Base-by-base conservation (phyloP, 1,284 basidiomycete species). In the Boletus nobilissimus region DNA sequence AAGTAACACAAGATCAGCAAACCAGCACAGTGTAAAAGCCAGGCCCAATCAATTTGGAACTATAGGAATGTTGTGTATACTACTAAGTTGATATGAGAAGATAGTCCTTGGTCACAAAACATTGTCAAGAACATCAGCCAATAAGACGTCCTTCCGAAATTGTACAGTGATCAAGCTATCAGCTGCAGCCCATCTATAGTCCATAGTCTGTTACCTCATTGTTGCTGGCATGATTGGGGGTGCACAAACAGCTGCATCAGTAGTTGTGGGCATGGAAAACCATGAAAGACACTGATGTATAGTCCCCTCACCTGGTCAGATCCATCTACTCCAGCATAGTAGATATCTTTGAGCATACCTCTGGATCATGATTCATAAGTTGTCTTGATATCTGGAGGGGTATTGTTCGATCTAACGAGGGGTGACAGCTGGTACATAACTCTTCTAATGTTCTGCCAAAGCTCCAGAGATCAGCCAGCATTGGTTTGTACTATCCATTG, bases 401-500 rank as follows among this genome's bases (percentile, higher is more conserved):
- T 2, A 0, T 34, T 7, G 32, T 26, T 14, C 43, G 9, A 39
- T 68, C 65, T 14, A 3, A 26, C 5, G 70, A 72, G 3, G 66
- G 16, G 26, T 2, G 14, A 18, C 67, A 78, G 8, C 57, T 3
- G 8, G 5, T 1, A 34, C 64, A 62, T 8, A 76, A 9, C 3
- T 70, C 66, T 40, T 72, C 54, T 13, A 74, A n/a, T 5, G 40
- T 74, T 14, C 38, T 74, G 2, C 77, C 54, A 8, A 60, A 67
- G 13, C 70, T 70, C 72, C 72, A 74, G 14, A 79, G 54, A 60
- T 77, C 63, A 14, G 62, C 65, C 2, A 72, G 54, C 19, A 72
- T 60, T 46, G 64, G 74, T 18, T 76, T 71, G 46, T 79, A 73
- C 7, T 22, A 2, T 63, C 54, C 65, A 4, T 36, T 4, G 19